Conservation (phyloP, 371 early-diverging fungal genomes). For the Enterocytospora artemiae region DNA sequence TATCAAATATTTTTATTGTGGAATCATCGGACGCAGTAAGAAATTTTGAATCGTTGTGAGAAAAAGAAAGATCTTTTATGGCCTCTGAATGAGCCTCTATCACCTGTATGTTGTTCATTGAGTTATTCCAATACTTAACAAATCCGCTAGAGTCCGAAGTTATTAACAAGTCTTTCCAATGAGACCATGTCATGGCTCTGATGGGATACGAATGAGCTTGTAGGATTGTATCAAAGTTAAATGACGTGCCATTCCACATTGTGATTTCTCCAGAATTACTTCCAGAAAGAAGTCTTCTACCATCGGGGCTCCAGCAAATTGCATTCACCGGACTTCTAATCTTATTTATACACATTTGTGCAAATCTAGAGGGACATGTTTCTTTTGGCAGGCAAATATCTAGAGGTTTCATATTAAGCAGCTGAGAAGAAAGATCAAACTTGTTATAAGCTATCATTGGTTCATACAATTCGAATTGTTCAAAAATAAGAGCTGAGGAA, state of each 20-base stretch:
- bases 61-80: slow-evolving; percentile 73
- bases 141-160: slow-evolving; percentile 84
- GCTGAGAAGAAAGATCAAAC: slow-evolving; percentile 26
- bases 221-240: slow-evolving; percentile 96
- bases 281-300: slow-evolving; percentile 86
- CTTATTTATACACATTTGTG: slow-evolving; percentile 92
- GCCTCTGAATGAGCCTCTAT: slow-evolving; percentile 81
- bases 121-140: slow-evolving; percentile 96
- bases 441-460: slow-evolving; percentile 31
- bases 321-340: slow-evolving; percentile 83
- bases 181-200: slow-evolving; percentile 90
- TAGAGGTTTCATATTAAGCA: slow-evolving; percentile 24
- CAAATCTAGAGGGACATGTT: slow-evolving; percentile 76
- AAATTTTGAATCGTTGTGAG: slow-evolving; percentile 79
- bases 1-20: slow-evolving; percentile 88
- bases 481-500: slow-evolving; percentile 68
- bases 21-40: slow-evolving; percentile 92
- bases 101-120: slow-evolving; percentile 87
- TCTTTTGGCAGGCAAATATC: slow-evolving; percentile 58
- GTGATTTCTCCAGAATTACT: slow-evolving; percentile 94
- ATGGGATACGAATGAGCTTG: slow-evolving; percentile 74
- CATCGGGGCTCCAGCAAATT: slow-evolving; percentile 93
- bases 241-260: slow-evolving; percentile 92
- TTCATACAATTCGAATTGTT: slow-evolving; percentile 28
- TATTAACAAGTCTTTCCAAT: slow-evolving; percentile 84